phyloP scores from a whole-genome alignment of 768 basidiomycete species.

The Russula abietina region DNA sequence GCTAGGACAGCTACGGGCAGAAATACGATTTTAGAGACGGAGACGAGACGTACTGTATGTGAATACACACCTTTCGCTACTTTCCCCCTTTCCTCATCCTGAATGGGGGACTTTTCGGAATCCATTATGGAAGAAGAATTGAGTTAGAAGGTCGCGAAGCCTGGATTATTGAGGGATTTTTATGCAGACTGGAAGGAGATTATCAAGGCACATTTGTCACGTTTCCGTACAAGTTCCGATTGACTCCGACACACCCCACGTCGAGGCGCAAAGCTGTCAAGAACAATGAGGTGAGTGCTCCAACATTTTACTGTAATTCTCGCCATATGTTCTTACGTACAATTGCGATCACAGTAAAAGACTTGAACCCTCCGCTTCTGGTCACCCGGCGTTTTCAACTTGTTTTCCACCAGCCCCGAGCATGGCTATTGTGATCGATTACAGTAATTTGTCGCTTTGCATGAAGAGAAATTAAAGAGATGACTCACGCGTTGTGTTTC shows the following conservation, averaged over 20 bases:
- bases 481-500: no score
- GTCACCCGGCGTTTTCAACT: no score
- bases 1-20: background rate
- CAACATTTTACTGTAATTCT: no score
- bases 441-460: no score
- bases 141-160: background rate
- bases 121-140: slow-evolving; percentile 1
- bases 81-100: slow-evolving; percentile 12
- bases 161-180: background rate
- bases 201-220: background rate
- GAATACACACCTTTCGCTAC: background rate
- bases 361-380: no score
- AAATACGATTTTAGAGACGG: background rate
- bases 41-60: no score
- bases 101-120: background rate
- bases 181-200: background rate
- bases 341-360: no score
- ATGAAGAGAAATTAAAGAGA: no score
- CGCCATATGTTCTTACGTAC: no score
- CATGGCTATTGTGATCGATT: no score
- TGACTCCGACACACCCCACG: background rate
- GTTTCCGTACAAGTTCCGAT: background rate
- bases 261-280: background rate
- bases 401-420: no score
- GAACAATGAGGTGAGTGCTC: no score